Evolutionary conservation across 345 rosid species (phyloP), one percentile per base, ranked within the genome.

Genomic region (Aurinia saxatilis): DNA sequence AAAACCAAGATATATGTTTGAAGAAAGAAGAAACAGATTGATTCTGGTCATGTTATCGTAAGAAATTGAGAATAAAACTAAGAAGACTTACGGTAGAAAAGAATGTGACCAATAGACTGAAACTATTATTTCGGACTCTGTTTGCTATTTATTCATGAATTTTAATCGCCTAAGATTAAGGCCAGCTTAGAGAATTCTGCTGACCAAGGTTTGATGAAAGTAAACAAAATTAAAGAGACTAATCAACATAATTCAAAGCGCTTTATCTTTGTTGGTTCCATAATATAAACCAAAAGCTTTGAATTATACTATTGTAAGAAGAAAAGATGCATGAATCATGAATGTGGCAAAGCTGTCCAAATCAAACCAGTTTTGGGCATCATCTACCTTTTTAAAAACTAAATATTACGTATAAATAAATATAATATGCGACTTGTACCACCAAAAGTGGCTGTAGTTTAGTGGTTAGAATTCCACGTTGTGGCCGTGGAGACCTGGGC

Each of bases 401-500:
- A n/a, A n/a, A n/a, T n/a, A n/a, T n/a, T n/a, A n/a, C n/a, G n/a
- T n/a, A n/a, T n/a, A 10, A 48, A 23, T 2, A 15, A 2, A 31
- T 8, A 4, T 4, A 12, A 12, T 42, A 9, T 10, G 16, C 21
- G 5, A 0, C 0, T 3, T 0, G 0, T 1, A 4, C 0, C n/a
- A 17, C 0, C 21, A 2, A 39, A 39, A 2, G 84, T 78, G 84
- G 82, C 83, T 82, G 90, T 84, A 84, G 86, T 79, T 76, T 84
- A 87, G 95, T 78, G 88, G 95, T 84, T 12, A 84, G 86, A 74
- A 87, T 78, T 71, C 83, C 78, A 82, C 85, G 86, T 84, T 81
- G 91, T 84, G 90, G 86, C 90, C 91, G 88, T 84, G 82, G 85
- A 69, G 86, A 84, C 87, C 90, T 75, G 82, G 84, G 95, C 90